Conservation (phyloP, 345 rosid genomes). For the Nasturtium officinale region DNA sequence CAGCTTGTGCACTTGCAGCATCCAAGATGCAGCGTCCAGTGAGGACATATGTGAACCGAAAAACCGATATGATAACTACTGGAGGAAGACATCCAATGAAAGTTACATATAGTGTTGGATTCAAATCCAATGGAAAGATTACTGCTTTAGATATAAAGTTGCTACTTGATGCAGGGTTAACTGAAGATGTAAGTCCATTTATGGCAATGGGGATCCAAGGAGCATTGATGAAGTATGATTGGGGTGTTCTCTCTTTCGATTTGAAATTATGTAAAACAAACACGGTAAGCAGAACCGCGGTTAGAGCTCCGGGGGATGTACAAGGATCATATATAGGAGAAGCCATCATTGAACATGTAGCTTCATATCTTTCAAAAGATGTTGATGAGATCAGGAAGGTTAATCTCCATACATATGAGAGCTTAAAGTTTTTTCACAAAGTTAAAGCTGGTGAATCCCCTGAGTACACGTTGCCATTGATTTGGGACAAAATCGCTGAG, state of each 20-base stretch:
- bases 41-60: conserved; percentile 66
- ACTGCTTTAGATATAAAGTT: conserved; percentile 71
- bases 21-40: conserved; percentile 67
- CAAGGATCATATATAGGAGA: conserved; percentile 85
- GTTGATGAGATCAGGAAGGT: conserved; percentile 66
- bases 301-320: conserved; percentile 90
- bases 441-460: conserved; percentile 54
- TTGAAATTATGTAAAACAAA: conserved; percentile 85
- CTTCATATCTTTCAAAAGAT: conserved; percentile 74
- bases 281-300: conserved; percentile 71
- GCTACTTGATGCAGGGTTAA: conserved; percentile 67
- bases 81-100: conserved; percentile 99
- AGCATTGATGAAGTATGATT: conserved; percentile 70
- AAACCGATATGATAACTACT: conserved; percentile 83
- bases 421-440: conserved; percentile 57
- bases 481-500: conserved; percentile 71
- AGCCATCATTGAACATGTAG: conserved; percentile 80
- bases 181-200: conserved; percentile 58
- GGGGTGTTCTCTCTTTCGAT: conserved; percentile 88
- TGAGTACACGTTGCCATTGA: conserved; percentile 74
- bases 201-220: conserved; percentile 49
- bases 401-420: conserved; percentile 70
- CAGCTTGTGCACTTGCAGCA: conserved; percentile 89
- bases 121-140: conserved; percentile 82
- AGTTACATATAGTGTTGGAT: conserved; percentile 68